These are phyloP conservation scores for Cladosporium colombiae DNA, from an alignment of 2,329 filamentous ascomycete species.

Conservation along the genomic window DNA sequence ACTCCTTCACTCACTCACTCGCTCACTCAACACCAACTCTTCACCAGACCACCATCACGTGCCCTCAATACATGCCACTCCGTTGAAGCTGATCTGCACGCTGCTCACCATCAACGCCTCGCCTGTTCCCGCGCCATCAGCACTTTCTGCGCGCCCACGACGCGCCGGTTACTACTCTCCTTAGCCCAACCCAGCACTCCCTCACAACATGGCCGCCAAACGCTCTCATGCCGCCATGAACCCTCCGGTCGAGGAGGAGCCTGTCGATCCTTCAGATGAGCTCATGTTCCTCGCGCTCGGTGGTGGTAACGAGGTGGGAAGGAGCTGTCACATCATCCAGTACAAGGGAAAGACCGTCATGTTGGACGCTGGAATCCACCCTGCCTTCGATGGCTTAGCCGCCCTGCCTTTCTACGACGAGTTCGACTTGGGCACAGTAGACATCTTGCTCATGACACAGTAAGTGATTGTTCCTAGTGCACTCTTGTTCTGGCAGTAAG, in stretches of 20 bases:
- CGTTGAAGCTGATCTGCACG: neutral
- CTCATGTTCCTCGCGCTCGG: conserved; percentile 91
- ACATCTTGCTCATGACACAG: conserved; percentile 98
- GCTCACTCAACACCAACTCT: neutral
- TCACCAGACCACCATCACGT: neutral
- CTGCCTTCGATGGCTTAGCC: conserved; percentile 90
- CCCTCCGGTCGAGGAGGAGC: conserved; percentile 70
- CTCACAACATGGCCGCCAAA: conserved; percentile 80
- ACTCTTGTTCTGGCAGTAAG: conserved; percentile 1
- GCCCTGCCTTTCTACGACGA: conserved; percentile 97
- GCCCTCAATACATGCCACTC: neutral
- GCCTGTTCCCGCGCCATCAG: neutral
- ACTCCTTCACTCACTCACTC: neutral
- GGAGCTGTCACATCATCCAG: conserved; percentile 96
- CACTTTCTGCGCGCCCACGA: conserved; percentile 1
- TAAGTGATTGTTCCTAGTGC: conserved; percentile 61
- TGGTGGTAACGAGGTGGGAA: conserved; percentile 93
- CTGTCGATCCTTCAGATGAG: conserved; percentile 89
- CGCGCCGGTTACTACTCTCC: neutral
- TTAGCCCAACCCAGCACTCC: neutral
- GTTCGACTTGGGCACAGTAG: conserved; percentile 95
- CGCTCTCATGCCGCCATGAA: conserved; percentile 65
- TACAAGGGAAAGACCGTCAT: conserved; percentile 99
- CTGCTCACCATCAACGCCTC: neutral
- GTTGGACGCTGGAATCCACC: conserved; percentile 97